Conservation (phyloP, 2,329 filamentous ascomycete species). For the Pyrenophora teres region DNA sequence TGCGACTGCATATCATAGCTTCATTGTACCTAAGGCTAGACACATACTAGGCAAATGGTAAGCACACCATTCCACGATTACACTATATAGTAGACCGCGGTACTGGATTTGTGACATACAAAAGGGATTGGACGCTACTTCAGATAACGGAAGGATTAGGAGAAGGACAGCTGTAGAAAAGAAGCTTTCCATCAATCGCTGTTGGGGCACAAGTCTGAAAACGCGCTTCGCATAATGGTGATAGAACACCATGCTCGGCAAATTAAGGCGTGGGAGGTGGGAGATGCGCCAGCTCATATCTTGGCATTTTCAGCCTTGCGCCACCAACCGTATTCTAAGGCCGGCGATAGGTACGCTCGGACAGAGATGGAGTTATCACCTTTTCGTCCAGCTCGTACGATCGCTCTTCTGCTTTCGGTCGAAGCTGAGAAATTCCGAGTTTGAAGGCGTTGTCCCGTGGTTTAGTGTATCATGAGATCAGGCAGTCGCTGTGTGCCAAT, state of each 20-base stretch:
- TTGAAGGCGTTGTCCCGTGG: background rate
- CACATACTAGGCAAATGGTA: too few relatives aligned
- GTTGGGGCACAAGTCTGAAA: background rate
- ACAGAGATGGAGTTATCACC: background rate
- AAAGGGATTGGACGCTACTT: background rate
- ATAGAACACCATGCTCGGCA: conserved; percentile 5
- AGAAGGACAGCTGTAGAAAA: background rate
- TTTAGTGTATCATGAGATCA: conserved; percentile 6
- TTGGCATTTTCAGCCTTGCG: conserved; percentile 32
- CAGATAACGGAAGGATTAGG: background rate
- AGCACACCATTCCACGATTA: too few relatives aligned
- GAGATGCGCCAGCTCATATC: conserved; percentile 11
- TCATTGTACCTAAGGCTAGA: too few relatives aligned
- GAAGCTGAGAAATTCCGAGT: conserved; percentile 9
- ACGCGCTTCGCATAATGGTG: conserved; percentile 9
- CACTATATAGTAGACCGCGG: too few relatives aligned
- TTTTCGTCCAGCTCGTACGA: conserved; percentile 1
- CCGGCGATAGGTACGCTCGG: conserved; percentile 2
- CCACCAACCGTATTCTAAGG: conserved; percentile 19
- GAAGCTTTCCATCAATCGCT: background rate
- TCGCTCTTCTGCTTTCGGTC: background rate
- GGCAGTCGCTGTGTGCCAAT: background rate
- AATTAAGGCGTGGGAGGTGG: background rate
- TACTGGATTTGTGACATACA: too few relatives aligned
- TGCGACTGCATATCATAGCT: too few relatives aligned